Conservation (phyloP, 768 basidiomycete genomes). For the Hericium erinaceus region DNA sequence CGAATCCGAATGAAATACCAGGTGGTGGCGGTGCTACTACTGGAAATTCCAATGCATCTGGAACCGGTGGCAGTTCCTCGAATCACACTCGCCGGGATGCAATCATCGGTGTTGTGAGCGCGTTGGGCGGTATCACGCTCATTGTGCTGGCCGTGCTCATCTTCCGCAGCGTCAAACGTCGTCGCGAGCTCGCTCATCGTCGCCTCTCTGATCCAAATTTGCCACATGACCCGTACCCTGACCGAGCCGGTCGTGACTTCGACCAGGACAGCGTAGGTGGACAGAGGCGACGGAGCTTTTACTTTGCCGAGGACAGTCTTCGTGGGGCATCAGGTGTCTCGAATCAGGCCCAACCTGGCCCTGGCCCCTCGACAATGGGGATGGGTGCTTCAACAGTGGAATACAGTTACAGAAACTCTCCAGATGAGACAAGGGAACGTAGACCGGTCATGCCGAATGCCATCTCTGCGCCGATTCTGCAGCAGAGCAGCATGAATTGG, state of each 20-base stretch:
- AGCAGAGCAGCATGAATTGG: slow-evolving; percentile 84
- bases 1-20: slow-evolving; percentile 25
- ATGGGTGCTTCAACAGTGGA: slow-evolving; percentile 19
- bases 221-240: slow-evolving; percentile 40
- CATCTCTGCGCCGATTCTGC: slow-evolving; percentile 69
- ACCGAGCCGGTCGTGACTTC: slow-evolving; percentile 51
- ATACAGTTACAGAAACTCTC: slow-evolving; percentile 24
- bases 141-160: slow-evolving; percentile 65
- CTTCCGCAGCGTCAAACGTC: slow-evolving; percentile 57
- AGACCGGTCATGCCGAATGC: slow-evolving; percentile 47
- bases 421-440: slow-evolving; percentile 44
- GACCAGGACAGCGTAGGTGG: slow-evolving; percentile 71
- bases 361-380: slow-evolving; percentile 34
- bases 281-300: slow-evolving; percentile 69
- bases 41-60: slow-evolving; percentile 14
- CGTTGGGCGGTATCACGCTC: slow-evolving; percentile 71
- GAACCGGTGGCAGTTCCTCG: slow-evolving; percentile 13
- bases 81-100: slow-evolving; percentile 63
- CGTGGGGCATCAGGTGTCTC: slow-evolving; percentile 19
- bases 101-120: slow-evolving; percentile 84
- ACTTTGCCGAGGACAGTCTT: slow-evolving; percentile 80
- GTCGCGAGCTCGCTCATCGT: slow-evolving; percentile 59
- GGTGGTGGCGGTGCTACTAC: slow-evolving; percentile 11
- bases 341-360: background rate
- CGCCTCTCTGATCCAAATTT: slow-evolving; percentile 49